Percentiles rank a stretch among this genome's conserved stretches.
Conservation (phyloP, 2,329 filamentous ascomycete species). For the Pseudogymnoascus sp. region DNA sequence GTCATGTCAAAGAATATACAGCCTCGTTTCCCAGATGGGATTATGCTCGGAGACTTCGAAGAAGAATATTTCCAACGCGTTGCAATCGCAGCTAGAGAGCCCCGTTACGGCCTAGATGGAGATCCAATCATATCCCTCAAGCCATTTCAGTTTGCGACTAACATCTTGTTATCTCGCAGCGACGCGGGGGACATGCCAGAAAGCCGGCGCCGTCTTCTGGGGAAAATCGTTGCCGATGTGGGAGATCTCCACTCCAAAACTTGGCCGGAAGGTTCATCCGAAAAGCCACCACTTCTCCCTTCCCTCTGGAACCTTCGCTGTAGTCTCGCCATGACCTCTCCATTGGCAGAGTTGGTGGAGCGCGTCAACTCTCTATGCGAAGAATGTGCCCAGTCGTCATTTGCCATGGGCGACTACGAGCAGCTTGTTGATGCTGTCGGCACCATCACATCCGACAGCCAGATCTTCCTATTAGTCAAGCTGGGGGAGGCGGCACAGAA, state of each 20-base stretch:
- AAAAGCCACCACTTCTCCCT: not conserved
- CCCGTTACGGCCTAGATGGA: not conserved
- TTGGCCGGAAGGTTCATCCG: not conserved
- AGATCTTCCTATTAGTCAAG: not conserved
- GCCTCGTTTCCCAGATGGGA: not conserved
- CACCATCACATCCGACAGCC: not conserved
- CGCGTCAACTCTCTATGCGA: not conserved
- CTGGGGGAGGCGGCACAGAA: not conserved
- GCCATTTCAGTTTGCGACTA: not conserved
- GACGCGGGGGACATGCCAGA: not conserved
- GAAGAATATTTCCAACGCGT: slow-evolving; percentile 4
- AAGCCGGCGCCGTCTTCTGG: not conserved
- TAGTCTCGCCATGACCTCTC: not conserved
- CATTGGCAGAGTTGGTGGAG: not conserved
- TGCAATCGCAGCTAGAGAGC: not conserved
- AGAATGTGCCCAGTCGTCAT: not conserved
- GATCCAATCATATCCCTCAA: not conserved
- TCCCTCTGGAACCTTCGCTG: not conserved
- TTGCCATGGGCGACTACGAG: not conserved
- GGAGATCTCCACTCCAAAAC: not conserved
- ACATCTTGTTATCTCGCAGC: not conserved
- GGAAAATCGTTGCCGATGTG: not conserved
- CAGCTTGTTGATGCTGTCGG: not conserved
- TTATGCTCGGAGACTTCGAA: not conserved
- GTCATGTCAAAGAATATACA: not conserved